Evolutionary conservation across 768 basidiomycete species (phyloP), one percentile per base, ranked within the genome.

Genomic region (Phanerochaete sordida): DNA sequence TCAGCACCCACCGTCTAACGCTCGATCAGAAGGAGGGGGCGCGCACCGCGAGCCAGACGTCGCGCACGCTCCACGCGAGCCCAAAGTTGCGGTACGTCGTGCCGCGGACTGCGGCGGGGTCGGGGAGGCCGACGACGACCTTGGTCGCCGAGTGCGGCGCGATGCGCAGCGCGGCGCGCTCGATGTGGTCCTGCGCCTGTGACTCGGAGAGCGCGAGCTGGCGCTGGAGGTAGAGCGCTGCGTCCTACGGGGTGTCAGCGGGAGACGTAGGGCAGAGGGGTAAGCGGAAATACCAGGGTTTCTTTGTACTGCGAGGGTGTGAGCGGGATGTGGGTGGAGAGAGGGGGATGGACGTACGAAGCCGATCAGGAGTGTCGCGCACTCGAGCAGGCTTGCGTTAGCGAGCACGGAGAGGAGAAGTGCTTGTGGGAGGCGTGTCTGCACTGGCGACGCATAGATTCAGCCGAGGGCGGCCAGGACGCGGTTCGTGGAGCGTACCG

Each of bases 171-270:
- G 71, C 72, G 5, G 80, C 74, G 51, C 70, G 71, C 80, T 76
- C 79, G 6, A 81, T 72, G 58, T 80, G 81, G 61, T 81, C 80
- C 61, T 81, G 81, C 5, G 75, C 66, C 58, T 76, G 72, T 2
- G 54, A 64, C 21, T 81, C 75, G 11, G 73, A 69, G 3, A 81
- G 70, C 46, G 65, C 65, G 23, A 77, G 61, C 58, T 82, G 81
- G 28, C 73, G 71, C 59, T 79, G 76, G 1, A 80, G 65, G 55
- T 82, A 82, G 30, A 72, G 37, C 0, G 76, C 73, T 0, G 80
- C 79, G 46, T 81, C 77, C 81, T 81, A 55, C 3, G n/a, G 49
- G 12, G 28, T 13, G 11, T 39, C 12, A 30, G 8, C 23, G 27
- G 53, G 26, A 21, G 7, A 3, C 4, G 28, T 46, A 31, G 1